A percentile compares a stretch with the other conserved stretches of the same genome.
phyloP scores from a whole-genome alignment of 2,329 filamentous ascomycete genomes.

The Ramularia endophylla region DNA sequence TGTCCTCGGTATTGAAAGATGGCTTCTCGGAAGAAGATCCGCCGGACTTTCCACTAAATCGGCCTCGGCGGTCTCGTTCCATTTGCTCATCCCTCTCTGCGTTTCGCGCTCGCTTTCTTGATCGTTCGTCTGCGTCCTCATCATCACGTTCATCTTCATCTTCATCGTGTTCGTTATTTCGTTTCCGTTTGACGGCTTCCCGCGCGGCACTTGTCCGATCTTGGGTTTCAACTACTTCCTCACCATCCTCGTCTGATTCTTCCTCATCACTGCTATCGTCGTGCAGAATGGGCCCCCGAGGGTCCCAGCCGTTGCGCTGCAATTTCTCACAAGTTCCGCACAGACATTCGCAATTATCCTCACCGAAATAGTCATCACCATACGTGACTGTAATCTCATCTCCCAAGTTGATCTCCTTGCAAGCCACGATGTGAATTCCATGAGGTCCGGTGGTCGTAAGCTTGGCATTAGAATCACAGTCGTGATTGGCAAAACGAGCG shows the following conservation, averaged over 20 bases:
- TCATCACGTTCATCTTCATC: slow-evolving; percentile 6
- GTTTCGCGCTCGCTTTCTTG: background rate
- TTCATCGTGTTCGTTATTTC: slow-evolving; percentile 7
- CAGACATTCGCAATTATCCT: slow-evolving; percentile 89
- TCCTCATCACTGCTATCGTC: slow-evolving; percentile 33
- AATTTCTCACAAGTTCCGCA: slow-evolving; percentile 78
- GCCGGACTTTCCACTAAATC: background rate
- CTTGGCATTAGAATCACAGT: slow-evolving; percentile 86
- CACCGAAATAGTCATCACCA: slow-evolving; percentile 91
- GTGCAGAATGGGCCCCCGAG: slow-evolving; percentile 28
- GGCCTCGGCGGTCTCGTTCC: background rate
- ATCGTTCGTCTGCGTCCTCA: too few relatives aligned
- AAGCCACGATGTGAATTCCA: slow-evolving; percentile 85
- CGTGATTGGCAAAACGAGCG: slow-evolving; percentile 94
- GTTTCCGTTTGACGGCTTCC: slow-evolving; percentile 17
- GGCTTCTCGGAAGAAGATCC: too few relatives aligned
- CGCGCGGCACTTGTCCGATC: slow-evolving; percentile 4
- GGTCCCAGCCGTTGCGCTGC: slow-evolving; percentile 76
- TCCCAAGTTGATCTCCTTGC: slow-evolving; percentile 72
- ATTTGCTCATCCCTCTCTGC: slow-evolving; percentile 1
- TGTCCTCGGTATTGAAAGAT: background rate
- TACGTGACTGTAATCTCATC: slow-evolving; percentile 98
- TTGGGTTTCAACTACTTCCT: slow-evolving; percentile 22
- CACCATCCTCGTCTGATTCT: slow-evolving; percentile 25
- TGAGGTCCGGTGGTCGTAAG: slow-evolving; percentile 77